phyloP scores from a whole-genome alignment of 176 grass and related monocot genomes.

The Cenchrus fungigraminus region DNA sequence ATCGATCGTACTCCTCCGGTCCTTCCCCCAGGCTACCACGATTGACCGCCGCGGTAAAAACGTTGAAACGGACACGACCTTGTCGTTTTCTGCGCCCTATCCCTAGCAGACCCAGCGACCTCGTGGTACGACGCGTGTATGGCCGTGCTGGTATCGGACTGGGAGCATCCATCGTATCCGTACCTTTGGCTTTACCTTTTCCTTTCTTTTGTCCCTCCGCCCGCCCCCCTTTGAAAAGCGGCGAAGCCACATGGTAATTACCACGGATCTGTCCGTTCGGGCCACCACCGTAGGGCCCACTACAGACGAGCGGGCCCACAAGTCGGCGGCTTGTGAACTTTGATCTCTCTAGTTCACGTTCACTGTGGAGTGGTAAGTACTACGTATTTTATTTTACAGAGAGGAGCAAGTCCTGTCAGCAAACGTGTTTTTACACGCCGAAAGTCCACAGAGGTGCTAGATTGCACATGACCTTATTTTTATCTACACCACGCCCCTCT shows the following conservation, averaged over 20 bases:
- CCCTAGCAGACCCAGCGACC: not conserved
- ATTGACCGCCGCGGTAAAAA: slow-evolving; percentile 27
- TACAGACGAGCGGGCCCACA: not conserved
- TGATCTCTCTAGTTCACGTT: not conserved
- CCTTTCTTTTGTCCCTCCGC: not conserved
- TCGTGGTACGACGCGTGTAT: slow-evolving; percentile 37
- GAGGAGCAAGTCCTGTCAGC: not conserved
- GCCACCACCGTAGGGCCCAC: not conserved
- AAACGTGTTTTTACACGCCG: not conserved
- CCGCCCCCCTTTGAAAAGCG: not conserved
- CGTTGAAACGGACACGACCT: not conserved
- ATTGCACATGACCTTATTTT: not conserved
- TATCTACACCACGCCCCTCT: not conserved
- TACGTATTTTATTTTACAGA: not conserved
- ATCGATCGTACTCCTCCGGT: too few species aligned
- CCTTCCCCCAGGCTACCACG: too few species aligned
- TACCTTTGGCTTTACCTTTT: not conserved
- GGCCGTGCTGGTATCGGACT: not conserved
- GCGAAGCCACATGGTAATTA: slow-evolving; percentile 6
- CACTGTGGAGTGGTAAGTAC: not conserved
- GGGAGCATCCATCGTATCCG: not conserved
- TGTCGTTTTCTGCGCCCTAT: slow-evolving; percentile 15
- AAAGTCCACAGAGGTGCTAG: not conserved
- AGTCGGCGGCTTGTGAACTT: not conserved
- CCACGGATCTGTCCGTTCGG: not conserved